A percentile compares a stretch with the other conserved stretches of the same genome.
Conservation (phyloP, 805 yeast species). For the Hanseniaspora lachancei region DNA sequence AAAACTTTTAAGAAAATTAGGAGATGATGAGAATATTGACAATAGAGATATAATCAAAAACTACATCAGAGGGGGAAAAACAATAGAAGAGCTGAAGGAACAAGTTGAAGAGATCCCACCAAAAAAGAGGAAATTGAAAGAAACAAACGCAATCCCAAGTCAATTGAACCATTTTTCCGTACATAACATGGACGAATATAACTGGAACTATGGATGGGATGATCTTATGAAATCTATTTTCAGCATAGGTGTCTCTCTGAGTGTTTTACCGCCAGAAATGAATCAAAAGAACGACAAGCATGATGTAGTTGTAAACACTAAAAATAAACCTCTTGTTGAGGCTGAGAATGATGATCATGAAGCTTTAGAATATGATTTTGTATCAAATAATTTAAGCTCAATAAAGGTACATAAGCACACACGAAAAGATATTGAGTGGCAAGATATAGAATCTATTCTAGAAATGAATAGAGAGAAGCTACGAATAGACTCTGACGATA, state of each 20-base stretch:
- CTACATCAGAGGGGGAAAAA: not conserved
- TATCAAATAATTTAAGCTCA: not conserved
- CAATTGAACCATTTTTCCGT: not conserved
- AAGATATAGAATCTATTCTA: constrained; percentile 1
- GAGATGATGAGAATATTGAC: not conserved
- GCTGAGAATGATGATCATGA: constrained; percentile 3
- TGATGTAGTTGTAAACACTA: not conserved
- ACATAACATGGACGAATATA: not conserved
- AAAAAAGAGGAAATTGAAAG: not conserved
- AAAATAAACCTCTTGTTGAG: not conserved
- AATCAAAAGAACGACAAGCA: not conserved
- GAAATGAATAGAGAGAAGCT: not conserved
- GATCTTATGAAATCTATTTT: constrained; percentile 1
- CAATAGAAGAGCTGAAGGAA: not conserved
- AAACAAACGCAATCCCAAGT: not conserved
- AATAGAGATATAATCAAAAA: not conserved
- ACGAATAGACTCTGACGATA: constrained; percentile 10
- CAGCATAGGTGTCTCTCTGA: not conserved
- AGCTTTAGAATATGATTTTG: constrained; percentile 3
- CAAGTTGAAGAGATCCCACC: not conserved
- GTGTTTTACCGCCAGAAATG: not conserved
- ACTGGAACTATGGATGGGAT: constrained; percentile 6
- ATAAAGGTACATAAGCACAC: not conserved
- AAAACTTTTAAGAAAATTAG: not conserved
- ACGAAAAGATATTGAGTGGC: constrained; percentile 11